Base-by-base conservation (phyloP, 345 rosid species). In the Brassica juncea region DNA sequence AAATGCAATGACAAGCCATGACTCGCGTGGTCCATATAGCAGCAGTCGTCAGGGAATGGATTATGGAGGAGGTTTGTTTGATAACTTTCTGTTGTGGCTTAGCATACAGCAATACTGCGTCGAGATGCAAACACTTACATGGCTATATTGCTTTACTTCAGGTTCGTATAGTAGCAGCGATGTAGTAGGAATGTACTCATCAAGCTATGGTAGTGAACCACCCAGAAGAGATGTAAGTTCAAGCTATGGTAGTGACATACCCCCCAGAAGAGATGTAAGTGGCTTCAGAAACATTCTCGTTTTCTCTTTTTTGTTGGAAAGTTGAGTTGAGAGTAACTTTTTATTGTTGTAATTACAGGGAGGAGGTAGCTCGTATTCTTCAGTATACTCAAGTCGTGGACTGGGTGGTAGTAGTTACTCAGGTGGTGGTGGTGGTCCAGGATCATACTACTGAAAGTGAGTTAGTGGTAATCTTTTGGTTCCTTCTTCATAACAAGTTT, bases 341-440 rank as follows among this genome's bases (percentile, higher is more conserved):
- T 19, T 8, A 44, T 35, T 30, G 28, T 32, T 23, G 25, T 19
- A 47, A 12, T 80, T 75, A 73, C 87, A 95, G 99, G 99, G 84
- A 82, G 96, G 94, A 66, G 86, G 97, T 82, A 86, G 94, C 81
- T 89, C 97, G 25, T 95, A 95, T 81, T 88, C 99, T 42, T 90
- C 98, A 15, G 66, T 90, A 76, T 93, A 95, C 78, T 81, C 98
- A 5, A 82, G 92, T 84, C 99, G 97, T 77, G 87, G 97, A 49
- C 80, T 86, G 85, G 91, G 94, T 15, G 89, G 97, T 73, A 85
- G 90, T 85, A 82, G 86, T 79, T 93, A 93, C 87, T 86, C 90
- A 88, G 92, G 92, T 55, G 75, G 98, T 83, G 92, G 92, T 55
- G 75, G 98, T 84, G 91, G 97, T 82, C 90, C 94, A 59, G 94